A percentile compares a stretch with the other conserved stretches of the same genome.
Conservation (phyloP, 176 grass and related monocot species). For the Ampelocalamus luodianensis region DNA sequence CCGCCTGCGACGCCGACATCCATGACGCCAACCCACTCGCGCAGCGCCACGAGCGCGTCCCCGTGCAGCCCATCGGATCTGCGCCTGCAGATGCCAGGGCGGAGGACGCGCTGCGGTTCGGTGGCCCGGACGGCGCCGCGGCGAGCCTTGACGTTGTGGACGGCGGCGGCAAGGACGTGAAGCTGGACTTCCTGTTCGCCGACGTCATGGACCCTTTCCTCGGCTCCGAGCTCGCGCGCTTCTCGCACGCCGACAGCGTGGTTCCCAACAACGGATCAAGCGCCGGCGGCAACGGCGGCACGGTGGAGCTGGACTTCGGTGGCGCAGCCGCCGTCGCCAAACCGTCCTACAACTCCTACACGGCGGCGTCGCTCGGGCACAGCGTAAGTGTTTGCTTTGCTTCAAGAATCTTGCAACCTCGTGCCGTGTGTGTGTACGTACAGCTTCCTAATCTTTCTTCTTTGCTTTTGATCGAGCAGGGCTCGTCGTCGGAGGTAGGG, state of each 20-base stretch:
- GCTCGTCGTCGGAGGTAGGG: conserved; percentile 74
- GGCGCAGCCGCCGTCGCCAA: conserved; percentile 26
- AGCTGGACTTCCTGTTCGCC: conserved; percentile 57
- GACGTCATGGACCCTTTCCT: conserved; percentile 68
- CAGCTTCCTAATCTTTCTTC: not conserved
- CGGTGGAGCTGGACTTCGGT: conserved; percentile 50
- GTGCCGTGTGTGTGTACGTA: not conserved
- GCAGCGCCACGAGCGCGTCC: conserved; percentile 76
- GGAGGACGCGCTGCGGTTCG: conserved; percentile 10
- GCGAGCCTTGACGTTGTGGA: not conserved
- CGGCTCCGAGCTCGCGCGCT: conserved; percentile 44
- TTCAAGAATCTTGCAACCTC: not conserved
- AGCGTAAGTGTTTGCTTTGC: conserved; percentile 49
- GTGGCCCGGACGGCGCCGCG: not conserved
- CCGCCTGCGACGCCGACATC: conserved; percentile 54
- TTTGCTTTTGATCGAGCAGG: conserved; percentile 41
- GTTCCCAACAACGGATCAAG: conserved; percentile 49
- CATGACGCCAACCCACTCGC: conserved; percentile 75
- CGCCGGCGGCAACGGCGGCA: not conserved
- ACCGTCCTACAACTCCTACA: conserved; percentile 62
- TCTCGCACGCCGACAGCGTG: conserved; percentile 56
- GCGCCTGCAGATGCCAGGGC: not conserved
- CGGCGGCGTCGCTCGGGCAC: conserved; percentile 54
- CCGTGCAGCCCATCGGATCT: conserved; percentile 54
- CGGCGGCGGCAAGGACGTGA: conserved; percentile 7